Conservation (phyloP, 371 early-diverging fungal species). For the Circinella minor region DNA sequence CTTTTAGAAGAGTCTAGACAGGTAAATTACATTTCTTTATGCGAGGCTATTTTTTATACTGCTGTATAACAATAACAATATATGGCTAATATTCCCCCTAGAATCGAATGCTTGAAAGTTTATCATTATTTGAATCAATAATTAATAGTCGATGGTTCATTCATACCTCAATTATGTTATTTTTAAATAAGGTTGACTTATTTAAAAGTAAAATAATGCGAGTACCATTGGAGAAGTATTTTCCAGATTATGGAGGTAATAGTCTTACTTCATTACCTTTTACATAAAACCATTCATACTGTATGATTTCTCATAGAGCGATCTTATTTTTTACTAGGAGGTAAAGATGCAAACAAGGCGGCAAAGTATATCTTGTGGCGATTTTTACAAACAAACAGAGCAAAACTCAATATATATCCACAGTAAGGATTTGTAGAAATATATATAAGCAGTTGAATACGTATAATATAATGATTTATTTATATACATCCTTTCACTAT, state of each 20-base stretch:
- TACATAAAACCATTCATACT: not conserved
- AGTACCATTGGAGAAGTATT: slow-evolving; percentile 60
- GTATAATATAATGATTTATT: not conserved
- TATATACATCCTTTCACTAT: not conserved
- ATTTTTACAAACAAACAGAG: slow-evolving; percentile 72
- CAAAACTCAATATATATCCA: slow-evolving; percentile 74
- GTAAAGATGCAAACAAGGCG: slow-evolving; percentile 70
- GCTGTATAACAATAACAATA: not conserved
- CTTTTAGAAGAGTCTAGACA: slow-evolving; percentile 72
- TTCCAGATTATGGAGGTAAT: slow-evolving; percentile 66
- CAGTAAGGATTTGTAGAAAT: slow-evolving; percentile 49
- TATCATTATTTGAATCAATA: slow-evolving; percentile 82
- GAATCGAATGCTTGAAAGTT: slow-evolving; percentile 83
- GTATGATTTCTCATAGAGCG: not conserved
- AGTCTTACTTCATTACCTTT: not conserved
- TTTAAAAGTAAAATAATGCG: slow-evolving; percentile 63
- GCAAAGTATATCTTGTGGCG: slow-evolving; percentile 76
- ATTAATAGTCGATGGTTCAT: slow-evolving; percentile 72
- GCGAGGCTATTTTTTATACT: too few species aligned
- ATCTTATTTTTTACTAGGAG: slow-evolving; percentile 41
- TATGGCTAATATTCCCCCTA: slow-evolving; percentile 17
- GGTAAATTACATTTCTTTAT: slow-evolving; percentile 32
- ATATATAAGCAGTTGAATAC: not conserved
- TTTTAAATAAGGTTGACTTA: slow-evolving; percentile 84
- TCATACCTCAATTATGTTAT: slow-evolving; percentile 74